A percentile compares a stretch with the other conserved stretches of the same genome.
phyloP scores from a whole-genome alignment of 495 filamentous ascomycete genomes.

The Penicillium lagena region DNA sequence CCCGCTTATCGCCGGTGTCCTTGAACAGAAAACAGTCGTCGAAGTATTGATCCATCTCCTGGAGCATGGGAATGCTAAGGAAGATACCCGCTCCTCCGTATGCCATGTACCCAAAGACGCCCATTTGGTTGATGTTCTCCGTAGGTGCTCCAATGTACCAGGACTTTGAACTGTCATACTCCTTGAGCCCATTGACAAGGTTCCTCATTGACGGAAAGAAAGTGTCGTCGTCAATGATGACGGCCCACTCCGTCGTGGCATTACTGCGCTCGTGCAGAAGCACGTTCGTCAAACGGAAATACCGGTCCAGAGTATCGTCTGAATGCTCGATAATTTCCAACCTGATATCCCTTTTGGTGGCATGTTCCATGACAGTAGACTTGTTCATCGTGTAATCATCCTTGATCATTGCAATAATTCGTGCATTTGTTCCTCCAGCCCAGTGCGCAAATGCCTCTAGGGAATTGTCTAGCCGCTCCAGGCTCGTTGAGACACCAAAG shows the following conservation, averaged over 20 bases:
- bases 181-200: conserved; percentile 22
- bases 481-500: conserved; percentile 45
- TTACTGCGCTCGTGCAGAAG: conserved; percentile 25
- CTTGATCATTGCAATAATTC: conserved; percentile 34
- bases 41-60: conserved; percentile 17
- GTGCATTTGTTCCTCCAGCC: conserved; percentile 38
- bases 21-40: conserved; percentile 12
- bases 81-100: conserved; percentile 46
- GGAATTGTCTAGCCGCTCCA: conserved; percentile 38
- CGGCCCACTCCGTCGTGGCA: conserved; percentile 40
- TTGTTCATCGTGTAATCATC: neutral
- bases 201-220: conserved; percentile 38
- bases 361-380: neutral
- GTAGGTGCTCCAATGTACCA: conserved; percentile 42
- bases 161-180: conserved; percentile 24
- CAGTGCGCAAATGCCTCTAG: conserved; percentile 42
- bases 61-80: conserved; percentile 28
- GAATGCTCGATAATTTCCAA: conserved; percentile 34
- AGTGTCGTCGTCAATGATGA: conserved; percentile 54
- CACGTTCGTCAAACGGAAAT: conserved; percentile 42
- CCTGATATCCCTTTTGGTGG: conserved; percentile 23
- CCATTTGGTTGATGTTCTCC: conserved; percentile 29
- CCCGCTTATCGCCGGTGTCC: conserved; percentile 17
- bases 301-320: conserved; percentile 30
- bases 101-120: conserved; percentile 23